Evolutionary conservation across 495 filamentous ascomycete genomes (phyloP), one percentile per base, ranked within the genome.

Genomic region (Symbiotaphrina buchneri): DNA sequence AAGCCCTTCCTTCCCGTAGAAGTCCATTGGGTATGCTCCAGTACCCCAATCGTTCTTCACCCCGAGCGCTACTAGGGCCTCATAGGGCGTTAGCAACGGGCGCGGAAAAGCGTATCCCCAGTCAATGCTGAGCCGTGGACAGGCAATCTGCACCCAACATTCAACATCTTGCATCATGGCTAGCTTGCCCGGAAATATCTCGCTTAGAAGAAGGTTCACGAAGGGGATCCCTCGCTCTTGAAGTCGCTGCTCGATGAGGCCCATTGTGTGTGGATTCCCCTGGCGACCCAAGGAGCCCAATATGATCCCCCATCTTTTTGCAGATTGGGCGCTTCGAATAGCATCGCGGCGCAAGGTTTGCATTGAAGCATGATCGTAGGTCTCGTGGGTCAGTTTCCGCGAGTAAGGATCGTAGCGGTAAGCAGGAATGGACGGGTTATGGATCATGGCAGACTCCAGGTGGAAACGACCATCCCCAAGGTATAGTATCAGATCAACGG

Each of bases 371-470:
- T 95, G 90, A 24, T 72, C 71, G 49, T 95, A 99, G 17, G 58
- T 69, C 47, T 99, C 87, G 30, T 71, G 71, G 4, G 90, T 93
- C 6, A 99, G 63, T 25, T 76, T 83, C 18, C 84, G 66, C 20
- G 80, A 82, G 53, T 99, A 99, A 0, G 87, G 87, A 45, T 99
- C 87, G 46, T 99, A 99, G 13, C 90, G 71, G 54, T 93, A 95
- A 7, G 90, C 83, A 2, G 85, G 75, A 10, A 93, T 68, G 5
- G 52, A 45, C 0, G 87, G 87, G 52, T 95, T 95, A 47, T 93
- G 83, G 41, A 99, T 99, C 87, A 99, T 95, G 37, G 85, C 84
- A 36, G 73, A 81, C 48, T 99, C 87, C 19, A 99, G 72, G 42
- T 99, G 87, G 60, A 99, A 99, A 30, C 85, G 67, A 13, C 87